Conservation (phyloP, 2,329 filamentous ascomycete species). For the Pseudogymnoascus destructans region DNA sequence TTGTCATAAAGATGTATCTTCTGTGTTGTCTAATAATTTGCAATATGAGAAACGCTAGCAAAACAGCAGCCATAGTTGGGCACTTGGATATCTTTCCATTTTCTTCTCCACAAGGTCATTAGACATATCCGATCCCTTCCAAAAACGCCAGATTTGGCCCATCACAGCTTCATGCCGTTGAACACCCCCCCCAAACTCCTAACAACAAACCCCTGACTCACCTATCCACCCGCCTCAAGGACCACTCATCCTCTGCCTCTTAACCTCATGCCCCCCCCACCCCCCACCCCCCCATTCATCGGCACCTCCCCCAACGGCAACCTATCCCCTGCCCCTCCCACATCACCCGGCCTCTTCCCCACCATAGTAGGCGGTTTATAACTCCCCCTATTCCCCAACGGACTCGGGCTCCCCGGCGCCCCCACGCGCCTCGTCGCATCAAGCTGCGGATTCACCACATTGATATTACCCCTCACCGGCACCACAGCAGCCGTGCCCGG, state of each 20-base stretch:
- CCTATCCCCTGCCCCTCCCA: slow-evolving; percentile 13
- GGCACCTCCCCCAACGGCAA: slow-evolving; percentile 22
- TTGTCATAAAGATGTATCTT: background rate
- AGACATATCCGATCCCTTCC: background rate
- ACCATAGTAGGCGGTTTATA: slow-evolving; percentile 48
- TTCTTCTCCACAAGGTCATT: background rate
- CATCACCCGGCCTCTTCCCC: slow-evolving; percentile 19
- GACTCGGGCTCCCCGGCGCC: slow-evolving; percentile 41
- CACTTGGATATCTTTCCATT: background rate
- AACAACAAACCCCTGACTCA: background rate
- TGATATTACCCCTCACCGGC: slow-evolving; percentile 26
- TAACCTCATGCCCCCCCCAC: slow-evolving; percentile 20
- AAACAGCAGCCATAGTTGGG: background rate
- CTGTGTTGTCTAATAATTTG: background rate
- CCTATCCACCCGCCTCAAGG: background rate
- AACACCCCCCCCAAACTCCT: background rate
- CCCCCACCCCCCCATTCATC: slow-evolving; percentile 19
- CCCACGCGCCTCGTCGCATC: slow-evolving; percentile 46
- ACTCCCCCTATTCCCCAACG: slow-evolving; percentile 42
- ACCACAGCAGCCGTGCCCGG: slow-evolving; percentile 10
- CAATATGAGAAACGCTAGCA: slow-evolving; percentile 4
- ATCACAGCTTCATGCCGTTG: background rate
- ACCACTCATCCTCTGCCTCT: slow-evolving; percentile 24
- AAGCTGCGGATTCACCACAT: slow-evolving; percentile 39
- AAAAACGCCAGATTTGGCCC: background rate